Conservation (phyloP, 495 filamentous ascomycete genomes). For the Cercophora newfieldiana region DNA sequence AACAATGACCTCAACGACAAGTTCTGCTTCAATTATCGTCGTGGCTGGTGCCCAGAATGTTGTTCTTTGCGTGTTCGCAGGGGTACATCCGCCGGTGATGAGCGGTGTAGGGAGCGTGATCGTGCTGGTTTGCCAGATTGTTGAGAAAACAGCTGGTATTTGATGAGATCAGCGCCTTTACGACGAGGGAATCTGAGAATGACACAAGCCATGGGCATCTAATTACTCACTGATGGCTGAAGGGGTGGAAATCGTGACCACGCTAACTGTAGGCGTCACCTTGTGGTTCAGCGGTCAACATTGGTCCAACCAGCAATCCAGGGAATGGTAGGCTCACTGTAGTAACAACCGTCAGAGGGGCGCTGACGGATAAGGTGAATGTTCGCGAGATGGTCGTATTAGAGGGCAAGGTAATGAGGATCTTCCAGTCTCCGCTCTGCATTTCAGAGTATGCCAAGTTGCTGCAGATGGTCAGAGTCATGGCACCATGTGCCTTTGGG, state of each 20-base stretch:
- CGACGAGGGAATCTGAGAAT: background rate
- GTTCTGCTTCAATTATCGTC: constrained; percentile 7
- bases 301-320: background rate
- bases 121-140: background rate
- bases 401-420: constrained; percentile 12
- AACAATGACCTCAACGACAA: constrained; percentile 7
- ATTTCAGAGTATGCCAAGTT: constrained; percentile 18
- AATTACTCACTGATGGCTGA: constrained; percentile 5
- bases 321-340: constrained; percentile 6
- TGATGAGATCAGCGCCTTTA: no score
- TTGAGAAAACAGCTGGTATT: background rate
- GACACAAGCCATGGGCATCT: background rate
- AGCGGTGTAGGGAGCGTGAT: constrained; percentile 11
- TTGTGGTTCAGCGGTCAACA: background rate
- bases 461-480: background rate
- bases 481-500: background rate
- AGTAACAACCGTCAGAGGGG: constrained; percentile 11
- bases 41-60: constrained; percentile 11
- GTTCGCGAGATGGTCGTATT: constrained; percentile 11
- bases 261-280: constrained; percentile 20
- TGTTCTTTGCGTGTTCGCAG: constrained; percentile 4
- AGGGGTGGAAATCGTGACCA: constrained; percentile 9
- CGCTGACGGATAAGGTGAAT: constrained; percentile 15
- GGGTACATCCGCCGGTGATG: constrained; percentile 5
- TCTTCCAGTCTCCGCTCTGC: constrained; percentile 19